Conservation (phyloP, 805 yeast species). For the Kluyveromyces dobzhanskii region DNA sequence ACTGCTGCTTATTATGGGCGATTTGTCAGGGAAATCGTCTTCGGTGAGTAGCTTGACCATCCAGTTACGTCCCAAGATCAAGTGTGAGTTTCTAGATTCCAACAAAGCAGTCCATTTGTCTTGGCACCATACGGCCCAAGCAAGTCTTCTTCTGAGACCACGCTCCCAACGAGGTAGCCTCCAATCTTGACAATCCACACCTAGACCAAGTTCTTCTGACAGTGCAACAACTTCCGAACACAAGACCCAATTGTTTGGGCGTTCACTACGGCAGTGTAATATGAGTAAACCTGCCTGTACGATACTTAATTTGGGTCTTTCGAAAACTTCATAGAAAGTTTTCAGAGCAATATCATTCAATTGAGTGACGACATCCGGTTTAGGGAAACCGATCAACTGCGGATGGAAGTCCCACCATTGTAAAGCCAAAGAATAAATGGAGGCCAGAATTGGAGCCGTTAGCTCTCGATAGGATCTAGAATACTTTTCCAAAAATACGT, state of each 20-base stretch:
- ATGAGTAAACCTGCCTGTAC: slow-evolving; percentile 83
- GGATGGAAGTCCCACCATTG: slow-evolving; percentile 87
- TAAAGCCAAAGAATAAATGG: slow-evolving; percentile 79
- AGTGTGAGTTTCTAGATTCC: slow-evolving; percentile 80
- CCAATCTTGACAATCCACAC: slow-evolving; percentile 88
- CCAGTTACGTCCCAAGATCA: slow-evolving; percentile 70
- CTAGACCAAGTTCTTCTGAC: slow-evolving; percentile 85
- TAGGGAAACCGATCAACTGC: slow-evolving; percentile 60
- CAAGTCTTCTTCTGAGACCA: slow-evolving; percentile 75
- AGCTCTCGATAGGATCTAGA: slow-evolving; percentile 85
- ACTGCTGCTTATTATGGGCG: slow-evolving; percentile 23
- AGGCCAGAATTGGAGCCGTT: slow-evolving; percentile 83
- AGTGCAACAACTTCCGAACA: slow-evolving; percentile 81
- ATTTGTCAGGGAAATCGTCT: slow-evolving; percentile 71
- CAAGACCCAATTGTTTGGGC: slow-evolving; percentile 75
- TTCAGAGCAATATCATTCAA: slow-evolving; percentile 60
- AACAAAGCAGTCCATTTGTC: slow-evolving; percentile 85
- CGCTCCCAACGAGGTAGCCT: slow-evolving; percentile 92
- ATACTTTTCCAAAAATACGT: slow-evolving; percentile 86
- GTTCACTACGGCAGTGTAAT: slow-evolving; percentile 47
- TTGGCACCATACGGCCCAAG: slow-evolving; percentile 93
- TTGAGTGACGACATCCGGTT: slow-evolving; percentile 62
- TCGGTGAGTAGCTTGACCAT: slow-evolving; percentile 56
- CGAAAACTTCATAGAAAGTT: slow-evolving; percentile 62
- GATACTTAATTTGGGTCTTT: slow-evolving; percentile 83